A percentile compares a stretch with the other conserved stretches of the same genome.
phyloP scores from a whole-genome alignment of 805 yeast species.

The Candida sphagnicola region DNA sequence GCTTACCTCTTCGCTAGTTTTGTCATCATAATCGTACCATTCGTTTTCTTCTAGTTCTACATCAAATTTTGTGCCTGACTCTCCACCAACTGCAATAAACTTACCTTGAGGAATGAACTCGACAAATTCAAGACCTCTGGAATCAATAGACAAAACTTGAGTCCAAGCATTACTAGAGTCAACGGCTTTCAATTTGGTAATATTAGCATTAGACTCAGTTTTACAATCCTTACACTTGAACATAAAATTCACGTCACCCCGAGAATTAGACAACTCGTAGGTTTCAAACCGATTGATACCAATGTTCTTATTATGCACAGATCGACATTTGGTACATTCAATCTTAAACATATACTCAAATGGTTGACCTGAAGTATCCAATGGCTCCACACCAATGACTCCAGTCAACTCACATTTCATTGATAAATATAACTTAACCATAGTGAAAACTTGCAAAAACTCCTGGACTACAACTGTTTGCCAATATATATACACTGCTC shows the following conservation, averaged over 20 bases:
- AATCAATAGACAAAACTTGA: slow-evolving; percentile 64
- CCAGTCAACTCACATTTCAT: slow-evolving; percentile 47
- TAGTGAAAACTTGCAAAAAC: slow-evolving; percentile 7
- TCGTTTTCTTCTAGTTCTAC: slow-evolving; percentile 77
- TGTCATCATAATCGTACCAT: slow-evolving; percentile 95
- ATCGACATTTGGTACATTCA: slow-evolving; percentile 77
- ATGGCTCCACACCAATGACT: slow-evolving; percentile 53
- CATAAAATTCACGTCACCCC: slow-evolving; percentile 81
- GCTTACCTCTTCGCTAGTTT: slow-evolving; percentile 73
- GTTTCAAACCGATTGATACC: slow-evolving; percentile 63
- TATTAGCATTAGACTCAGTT: slow-evolving; percentile 33
- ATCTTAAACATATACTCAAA: slow-evolving; percentile 74
- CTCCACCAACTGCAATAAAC: slow-evolving; percentile 54
- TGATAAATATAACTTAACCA: slow-evolving; percentile 38
- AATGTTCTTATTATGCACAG: slow-evolving; percentile 66
- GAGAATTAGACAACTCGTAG: slow-evolving; percentile 63
- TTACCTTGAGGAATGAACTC: slow-evolving; percentile 66
- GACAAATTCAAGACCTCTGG: slow-evolving; percentile 76
- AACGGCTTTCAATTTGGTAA: slow-evolving; percentile 27
- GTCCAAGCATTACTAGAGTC: slow-evolving; percentile 44
- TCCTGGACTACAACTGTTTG: not conserved
- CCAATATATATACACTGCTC: too few species aligned
- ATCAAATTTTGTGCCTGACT: slow-evolving; percentile 53
- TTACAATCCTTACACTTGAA: slow-evolving; percentile 71
- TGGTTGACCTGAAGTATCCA: slow-evolving; percentile 57